Conservation (phyloP, 2,329 filamentous ascomycete genomes). For the Phaeophleospora eucalypticola region DNA sequence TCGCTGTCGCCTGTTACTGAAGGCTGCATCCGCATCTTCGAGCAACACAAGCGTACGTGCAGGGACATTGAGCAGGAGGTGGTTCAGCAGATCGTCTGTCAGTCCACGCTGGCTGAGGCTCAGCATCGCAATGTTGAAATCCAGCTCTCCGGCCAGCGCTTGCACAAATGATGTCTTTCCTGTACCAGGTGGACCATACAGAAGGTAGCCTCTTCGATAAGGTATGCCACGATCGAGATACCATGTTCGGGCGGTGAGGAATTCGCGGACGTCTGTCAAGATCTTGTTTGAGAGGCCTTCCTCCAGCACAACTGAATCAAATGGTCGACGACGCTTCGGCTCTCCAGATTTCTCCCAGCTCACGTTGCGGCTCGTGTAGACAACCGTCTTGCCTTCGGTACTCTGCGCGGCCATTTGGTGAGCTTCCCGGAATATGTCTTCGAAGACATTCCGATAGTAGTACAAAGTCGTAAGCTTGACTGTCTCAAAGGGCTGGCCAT, state of each 20-base stretch:
- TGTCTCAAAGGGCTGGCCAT: constrained; percentile 89
- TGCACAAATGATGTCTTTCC: constrained; percentile 97
- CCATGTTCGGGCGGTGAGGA: constrained; percentile 75
- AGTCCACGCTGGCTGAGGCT: constrained; percentile 86
- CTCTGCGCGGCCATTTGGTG: constrained; percentile 73
- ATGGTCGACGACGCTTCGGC: constrained; percentile 77
- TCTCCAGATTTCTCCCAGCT: constrained; percentile 83
- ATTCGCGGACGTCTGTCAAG: constrained; percentile 76
- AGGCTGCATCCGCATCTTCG: constrained; percentile 89
- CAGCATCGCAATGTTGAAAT: constrained; percentile 88
- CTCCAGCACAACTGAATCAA: constrained; percentile 83
- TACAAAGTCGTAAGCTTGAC: constrained; percentile 90
- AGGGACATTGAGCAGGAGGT: constrained; percentile 79
- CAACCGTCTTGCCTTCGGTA: constrained; percentile 86
- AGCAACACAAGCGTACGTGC: constrained; percentile 76
- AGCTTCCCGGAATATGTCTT: constrained; percentile 83
- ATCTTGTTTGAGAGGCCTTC: constrained; percentile 77
- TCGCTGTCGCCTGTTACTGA: constrained; percentile 71
- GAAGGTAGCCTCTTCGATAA: constrained; percentile 77
- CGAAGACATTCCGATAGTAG: constrained; percentile 81
- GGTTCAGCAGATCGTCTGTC: constrained; percentile 83
- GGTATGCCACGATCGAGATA: constrained; percentile 93
- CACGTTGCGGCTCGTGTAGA: constrained; percentile 80
- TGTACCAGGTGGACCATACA: constrained; percentile 64
- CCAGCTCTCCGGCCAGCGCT: constrained; percentile 83